Evolutionary conservation across 257 asterid genomes (phyloP).

Genomic region (Solanum bukasovii): DNA sequence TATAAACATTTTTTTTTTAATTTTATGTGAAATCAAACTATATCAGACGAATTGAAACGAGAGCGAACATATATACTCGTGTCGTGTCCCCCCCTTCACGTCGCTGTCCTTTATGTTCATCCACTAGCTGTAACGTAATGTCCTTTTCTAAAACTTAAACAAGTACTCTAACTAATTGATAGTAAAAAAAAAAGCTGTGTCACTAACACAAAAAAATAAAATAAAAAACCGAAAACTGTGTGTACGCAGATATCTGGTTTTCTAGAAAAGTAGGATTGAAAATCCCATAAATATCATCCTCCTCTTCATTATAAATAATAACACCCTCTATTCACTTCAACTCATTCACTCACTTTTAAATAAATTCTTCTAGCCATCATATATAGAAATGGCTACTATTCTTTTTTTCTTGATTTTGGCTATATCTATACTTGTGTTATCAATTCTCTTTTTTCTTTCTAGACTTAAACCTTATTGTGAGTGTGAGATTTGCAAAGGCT

Average conservation of each 20-base stretch:
- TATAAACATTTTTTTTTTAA: no score
- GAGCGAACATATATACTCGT: neutral
- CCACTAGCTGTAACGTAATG: neutral
- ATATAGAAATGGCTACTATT: slow-evolving; percentile 8
- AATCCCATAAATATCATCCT: neutral
- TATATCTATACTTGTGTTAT: neutral
- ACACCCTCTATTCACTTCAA: neutral
- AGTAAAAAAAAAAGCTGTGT: neutral
- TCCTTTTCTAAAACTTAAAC: neutral
- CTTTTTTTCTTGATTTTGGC: slow-evolving; percentile 17
- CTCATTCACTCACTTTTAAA: neutral
- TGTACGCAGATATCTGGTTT: neutral
- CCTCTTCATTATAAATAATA: neutral
- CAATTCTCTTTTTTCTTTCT: slow-evolving; percentile 4
- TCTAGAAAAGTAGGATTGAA: neutral
- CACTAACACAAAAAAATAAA: neutral
- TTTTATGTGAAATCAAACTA: no score
- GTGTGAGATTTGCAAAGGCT: slow-evolving; percentile 51
- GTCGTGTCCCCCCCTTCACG: neutral
- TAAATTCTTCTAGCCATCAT: neutral
- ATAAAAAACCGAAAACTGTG: neutral
- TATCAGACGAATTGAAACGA: no score
- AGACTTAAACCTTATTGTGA: slow-evolving; percentile 44
- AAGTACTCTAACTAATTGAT: neutral
- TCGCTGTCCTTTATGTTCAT: neutral